A percentile compares a stretch with the other conserved stretches of the same genome.
Conservation (phyloP, 129 eudicot genomes). For the Centaurea solstitialis region DNA sequence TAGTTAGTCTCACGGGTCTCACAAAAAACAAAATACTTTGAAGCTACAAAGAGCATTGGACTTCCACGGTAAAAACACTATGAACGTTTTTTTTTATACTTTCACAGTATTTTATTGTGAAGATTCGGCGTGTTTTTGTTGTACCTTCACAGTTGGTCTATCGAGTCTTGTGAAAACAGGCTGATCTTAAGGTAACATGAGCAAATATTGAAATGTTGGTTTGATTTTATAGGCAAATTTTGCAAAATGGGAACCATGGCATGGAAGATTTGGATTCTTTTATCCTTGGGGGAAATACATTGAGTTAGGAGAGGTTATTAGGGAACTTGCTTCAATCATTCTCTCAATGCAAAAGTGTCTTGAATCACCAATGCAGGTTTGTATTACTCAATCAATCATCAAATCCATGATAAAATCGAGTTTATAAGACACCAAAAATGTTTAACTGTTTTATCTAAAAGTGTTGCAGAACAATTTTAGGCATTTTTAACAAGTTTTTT, state of each 20-base stretch:
- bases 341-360: slow-evolving; percentile 63
- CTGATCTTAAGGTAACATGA: neutral
- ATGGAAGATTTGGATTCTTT: slow-evolving; percentile 71
- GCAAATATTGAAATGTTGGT: neutral
- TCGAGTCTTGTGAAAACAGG: no score
- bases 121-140: no score
- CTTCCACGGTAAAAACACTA: neutral
- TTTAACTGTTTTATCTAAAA: neutral
- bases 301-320: slow-evolving; percentile 55
- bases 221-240: slow-evolving; percentile 63
- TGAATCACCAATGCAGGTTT: slow-evolving; percentile 70
- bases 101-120: no score
- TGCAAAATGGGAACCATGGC: slow-evolving; percentile 98
- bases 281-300: slow-evolving; percentile 90
- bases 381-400: neutral
- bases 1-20: no score
- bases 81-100: no score
- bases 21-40: no score
- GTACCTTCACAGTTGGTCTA: no score
- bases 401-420: neutral
- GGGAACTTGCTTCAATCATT: slow-evolving; percentile 72
- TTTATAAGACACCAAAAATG: neutral
- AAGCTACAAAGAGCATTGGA: no score
- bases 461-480: neutral
- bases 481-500: neutral